Conservation (phyloP, 352 stramenopile species). For the Phytophthora gonapodyides region DNA sequence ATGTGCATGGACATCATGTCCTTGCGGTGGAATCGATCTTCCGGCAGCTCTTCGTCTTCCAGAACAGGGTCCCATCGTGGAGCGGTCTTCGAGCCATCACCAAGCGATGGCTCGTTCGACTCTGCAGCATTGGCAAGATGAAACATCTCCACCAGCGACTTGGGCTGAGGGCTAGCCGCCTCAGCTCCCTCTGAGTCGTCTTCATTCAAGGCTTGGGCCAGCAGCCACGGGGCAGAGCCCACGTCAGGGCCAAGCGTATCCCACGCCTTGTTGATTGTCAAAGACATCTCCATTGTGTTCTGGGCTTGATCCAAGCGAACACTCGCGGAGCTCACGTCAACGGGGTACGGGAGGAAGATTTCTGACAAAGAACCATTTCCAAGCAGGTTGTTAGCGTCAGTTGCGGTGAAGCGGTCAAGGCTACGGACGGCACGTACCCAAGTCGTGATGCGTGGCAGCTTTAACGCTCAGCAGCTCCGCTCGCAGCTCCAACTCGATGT, state of each 20-base stretch:
- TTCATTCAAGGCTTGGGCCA: conserved; percentile 54
- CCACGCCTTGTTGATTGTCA: conserved; percentile 65
- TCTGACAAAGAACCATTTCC: conserved; percentile 22
- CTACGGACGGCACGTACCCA: conserved; percentile 38
- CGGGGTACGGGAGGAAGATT: conserved; percentile 72
- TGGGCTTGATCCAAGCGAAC: conserved; percentile 40
- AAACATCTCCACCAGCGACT: conserved; percentile 74
- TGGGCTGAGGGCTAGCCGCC: conserved; percentile 25
- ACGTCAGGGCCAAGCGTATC: conserved; percentile 42
- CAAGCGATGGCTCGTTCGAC: neutral
- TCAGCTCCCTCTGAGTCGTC: conserved; percentile 8
- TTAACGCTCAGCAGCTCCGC: conserved; percentile 57
- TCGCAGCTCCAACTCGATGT: conserved; percentile 58
- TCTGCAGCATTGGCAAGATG: conserved; percentile 45
- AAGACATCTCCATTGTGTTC: conserved; percentile 46
- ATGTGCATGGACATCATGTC: conserved; percentile 91
- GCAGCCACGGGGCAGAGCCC: conserved; percentile 70
- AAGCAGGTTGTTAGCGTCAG: neutral
- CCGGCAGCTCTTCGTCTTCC: conserved; percentile 77
- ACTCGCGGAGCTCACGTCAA: conserved; percentile 37
- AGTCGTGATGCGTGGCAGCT: conserved; percentile 47
- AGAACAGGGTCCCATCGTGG: conserved; percentile 62
- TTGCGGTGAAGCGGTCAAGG: neutral
- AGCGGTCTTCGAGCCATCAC: conserved; percentile 2
- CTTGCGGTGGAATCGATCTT: conserved; percentile 79